These are phyloP conservation scores for Cyclocybe cylindracea DNA, from an alignment of 768 basidiomycete species.

Conservation along the genomic window DNA sequence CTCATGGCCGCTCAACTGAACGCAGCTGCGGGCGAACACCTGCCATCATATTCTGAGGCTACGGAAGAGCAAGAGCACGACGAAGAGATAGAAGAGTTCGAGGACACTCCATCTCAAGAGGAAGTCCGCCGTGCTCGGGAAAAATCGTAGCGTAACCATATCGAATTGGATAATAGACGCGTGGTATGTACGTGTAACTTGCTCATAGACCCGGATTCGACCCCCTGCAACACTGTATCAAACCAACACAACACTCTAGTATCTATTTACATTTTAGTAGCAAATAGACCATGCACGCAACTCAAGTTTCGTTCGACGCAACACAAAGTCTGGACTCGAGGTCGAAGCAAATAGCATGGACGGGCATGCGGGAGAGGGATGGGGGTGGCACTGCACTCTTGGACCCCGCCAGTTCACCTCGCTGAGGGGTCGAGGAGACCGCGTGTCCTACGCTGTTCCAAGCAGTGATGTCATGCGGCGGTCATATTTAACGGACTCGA, in stretches of 20 bases:
- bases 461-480: no score
- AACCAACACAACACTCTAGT: slow-evolving; percentile 9
- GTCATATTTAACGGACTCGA: no score
- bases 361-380: not conserved
- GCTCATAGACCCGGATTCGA: slow-evolving; percentile 8
- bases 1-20: slow-evolving; percentile 90
- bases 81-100: slow-evolving; percentile 10
- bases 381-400: no score
- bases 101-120: slow-evolving; percentile 1
- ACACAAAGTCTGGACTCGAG: not conserved
- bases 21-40: slow-evolving; percentile 39
- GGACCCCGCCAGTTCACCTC: no score
- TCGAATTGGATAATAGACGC: not conserved
- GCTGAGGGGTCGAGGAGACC: not conserved
- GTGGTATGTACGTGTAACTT: slow-evolving; percentile 13
- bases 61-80: slow-evolving; percentile 11
- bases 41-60: slow-evolving; percentile 7
- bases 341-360: not conserved
- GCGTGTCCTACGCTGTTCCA: not conserved
- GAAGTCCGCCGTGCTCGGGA: slow-evolving; percentile 1
- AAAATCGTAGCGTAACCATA: not conserved
- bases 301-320: not conserved
- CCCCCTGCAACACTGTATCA: slow-evolving; percentile 11
- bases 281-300: slow-evolving; percentile 2
- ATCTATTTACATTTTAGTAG: slow-evolving; percentile 20